Conservation (phyloP, 208 protist species). For the Naegleria fowleri region DNA sequence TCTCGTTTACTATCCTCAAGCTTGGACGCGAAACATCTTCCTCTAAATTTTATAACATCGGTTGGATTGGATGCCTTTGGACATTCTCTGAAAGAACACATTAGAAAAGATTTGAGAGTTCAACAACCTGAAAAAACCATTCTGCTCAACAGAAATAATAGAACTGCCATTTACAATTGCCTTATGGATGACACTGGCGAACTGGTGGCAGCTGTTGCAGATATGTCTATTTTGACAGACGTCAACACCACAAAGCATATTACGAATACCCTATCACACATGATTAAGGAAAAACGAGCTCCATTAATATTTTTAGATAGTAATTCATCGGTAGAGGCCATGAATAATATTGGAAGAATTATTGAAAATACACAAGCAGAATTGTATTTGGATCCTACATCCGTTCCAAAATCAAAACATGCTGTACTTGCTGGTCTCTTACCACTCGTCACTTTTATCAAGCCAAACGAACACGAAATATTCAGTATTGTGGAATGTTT, state of each 20-base stretch:
- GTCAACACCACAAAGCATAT: not conserved
- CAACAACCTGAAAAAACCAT: not conserved
- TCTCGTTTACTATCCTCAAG: not conserved
- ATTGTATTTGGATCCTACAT: not conserved
- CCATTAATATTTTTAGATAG: not conserved
- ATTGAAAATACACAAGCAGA: not conserved
- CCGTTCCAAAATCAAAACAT: not conserved
- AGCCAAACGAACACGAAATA: conserved; percentile 20
- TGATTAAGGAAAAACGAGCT: not conserved
- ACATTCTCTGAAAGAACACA: not conserved
- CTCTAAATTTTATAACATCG: not conserved
- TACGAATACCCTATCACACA: not conserved
- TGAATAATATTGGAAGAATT: not conserved
- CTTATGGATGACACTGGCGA: conserved; percentile 4
- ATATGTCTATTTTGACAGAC: conserved; percentile 8
- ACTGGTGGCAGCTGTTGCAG: not conserved
- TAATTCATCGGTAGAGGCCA: not conserved
- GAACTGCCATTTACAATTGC: conserved; percentile 20
- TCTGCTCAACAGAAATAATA: not conserved
- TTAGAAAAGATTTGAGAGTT: not conserved
- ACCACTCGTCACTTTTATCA: not conserved
- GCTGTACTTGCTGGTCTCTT: not conserved
- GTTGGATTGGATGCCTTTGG: conserved; percentile 5
- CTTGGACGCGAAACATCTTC: not conserved
- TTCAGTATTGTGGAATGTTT: not conserved